Percentiles rank a stretch among this genome's conserved stretches.
Conservation (phyloP, 441 rosid genomes). For the Jatropha multifida region DNA sequence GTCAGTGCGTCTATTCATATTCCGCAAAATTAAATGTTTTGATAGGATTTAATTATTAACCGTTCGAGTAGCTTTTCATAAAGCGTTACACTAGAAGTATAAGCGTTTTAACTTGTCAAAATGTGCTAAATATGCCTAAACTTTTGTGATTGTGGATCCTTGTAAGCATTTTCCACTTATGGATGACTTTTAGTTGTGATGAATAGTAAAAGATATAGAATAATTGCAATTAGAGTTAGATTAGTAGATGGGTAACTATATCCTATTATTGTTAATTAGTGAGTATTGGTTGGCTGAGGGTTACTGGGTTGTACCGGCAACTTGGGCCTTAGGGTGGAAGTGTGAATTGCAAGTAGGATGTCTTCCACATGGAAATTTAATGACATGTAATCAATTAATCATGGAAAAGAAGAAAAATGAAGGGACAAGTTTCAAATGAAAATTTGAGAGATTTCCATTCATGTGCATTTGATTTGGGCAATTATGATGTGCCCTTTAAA, state of each 20-base stretch:
- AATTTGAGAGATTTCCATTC: constrained; percentile 12
- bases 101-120: no score
- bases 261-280: neutral
- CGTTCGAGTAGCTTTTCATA: neutral
- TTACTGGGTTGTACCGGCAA: constrained; percentile 34
- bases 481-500: constrained; percentile 20
- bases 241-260: neutral
- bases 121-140: no score
- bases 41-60: no score
- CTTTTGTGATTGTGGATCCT: no score
- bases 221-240: neutral
- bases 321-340: constrained; percentile 30
- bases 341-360: constrained; percentile 34
- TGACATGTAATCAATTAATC: constrained; percentile 22
- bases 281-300: constrained; percentile 15
- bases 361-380: constrained; percentile 15
- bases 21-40: no score
- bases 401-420: constrained; percentile 21
- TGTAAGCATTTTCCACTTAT: no score
- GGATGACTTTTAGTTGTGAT: neutral
- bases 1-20: no score
- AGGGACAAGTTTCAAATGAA: neutral
- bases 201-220: neutral
- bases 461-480: constrained; percentile 30
- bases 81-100: no score